phyloP scores from a whole-genome alignment of 1,284 basidiomycete species.

The Irpex rosettiformis region DNA sequence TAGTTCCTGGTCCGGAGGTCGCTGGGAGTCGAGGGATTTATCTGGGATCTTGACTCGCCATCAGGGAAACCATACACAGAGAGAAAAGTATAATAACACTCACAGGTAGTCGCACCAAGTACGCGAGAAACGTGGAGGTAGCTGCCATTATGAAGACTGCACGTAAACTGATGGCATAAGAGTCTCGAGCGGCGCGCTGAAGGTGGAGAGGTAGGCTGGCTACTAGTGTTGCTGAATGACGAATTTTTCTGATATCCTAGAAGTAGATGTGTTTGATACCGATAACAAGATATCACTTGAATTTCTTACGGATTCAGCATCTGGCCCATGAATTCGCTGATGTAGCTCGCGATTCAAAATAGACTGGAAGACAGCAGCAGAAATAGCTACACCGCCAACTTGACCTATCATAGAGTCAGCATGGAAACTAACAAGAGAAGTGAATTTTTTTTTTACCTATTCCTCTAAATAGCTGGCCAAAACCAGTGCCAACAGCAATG shows the following conservation, averaged over 20 bases:
- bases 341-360: constrained; percentile 60
- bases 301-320: constrained; percentile 51
- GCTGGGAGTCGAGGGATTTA: constrained; percentile 40
- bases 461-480: constrained; percentile 76
- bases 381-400: constrained; percentile 80
- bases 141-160: constrained; percentile 74
- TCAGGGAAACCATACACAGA: constrained; percentile 1
- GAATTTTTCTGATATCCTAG: constrained; percentile 64
- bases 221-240: constrained; percentile 68
- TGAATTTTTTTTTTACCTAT: no score
- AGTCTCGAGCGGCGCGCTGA: constrained; percentile 63
- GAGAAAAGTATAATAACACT: constrained; percentile 22
- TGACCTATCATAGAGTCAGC: constrained; percentile 47
- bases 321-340: constrained; percentile 56
- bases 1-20: background rate
- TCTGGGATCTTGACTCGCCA: constrained; percentile 53
- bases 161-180: constrained; percentile 65
- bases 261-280: background rate
- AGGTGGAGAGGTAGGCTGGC: constrained; percentile 52
- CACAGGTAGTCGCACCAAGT: constrained; percentile 62
- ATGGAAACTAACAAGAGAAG: no score
- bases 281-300: background rate
- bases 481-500: constrained; percentile 80
- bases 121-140: constrained; percentile 60
- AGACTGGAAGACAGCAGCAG: constrained; percentile 77